Evolutionary conservation across 73 alveolate genomes (phyloP), one percentile per base, ranked within the genome.

Genomic region (Stentor roeselii): DNA sequence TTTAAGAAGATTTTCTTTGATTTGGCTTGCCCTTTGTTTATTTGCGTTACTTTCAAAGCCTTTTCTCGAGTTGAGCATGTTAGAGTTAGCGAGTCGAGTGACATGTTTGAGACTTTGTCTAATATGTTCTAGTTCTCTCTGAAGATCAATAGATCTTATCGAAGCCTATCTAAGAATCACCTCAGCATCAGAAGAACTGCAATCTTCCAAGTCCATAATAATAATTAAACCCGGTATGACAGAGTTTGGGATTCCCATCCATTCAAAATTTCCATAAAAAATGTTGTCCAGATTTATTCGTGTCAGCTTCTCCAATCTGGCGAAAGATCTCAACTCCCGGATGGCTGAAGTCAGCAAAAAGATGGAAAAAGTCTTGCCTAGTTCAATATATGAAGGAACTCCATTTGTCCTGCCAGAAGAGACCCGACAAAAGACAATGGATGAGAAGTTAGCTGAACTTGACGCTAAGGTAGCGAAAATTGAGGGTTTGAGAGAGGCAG

Each of bases 371-470:
- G 6, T 21, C 21, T 50, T 50, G 6, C 67, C 67, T 50, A 21
- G 30, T 11, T 50, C 67, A 6, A 21, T 50, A 11, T 21, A 11
- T 50, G 67, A 50, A 50, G 67, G 67, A 11, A 50, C 67, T 50
- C 67, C 67, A 50, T 50, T 50, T 50, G 30, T 11, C 6, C 6
- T 50, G 30, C 67, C 67, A 11, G 67, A 50, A 50, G 67, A 50
- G 21, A 50, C 67, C 21, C 80, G 2, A 27, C 80, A 67, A 39
- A 76, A 41, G 37, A 76, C 84, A 31, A 15, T 76, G 27, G 84
- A 76, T 76, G 39, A 76, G 34, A 15, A 40, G 39, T 27, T 76
- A n/a, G 84, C 60, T n/a, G 84, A 41, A n/a, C 84, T 76, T 39
- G 60, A 76, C 31, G 6, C 36, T 36, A 76, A 67, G 11, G 67